A percentile compares a stretch with the other conserved stretches of the same genome.
phyloP scores from a whole-genome alignment of 805 yeast genomes.

The Hanseniaspora lachancei region DNA sequence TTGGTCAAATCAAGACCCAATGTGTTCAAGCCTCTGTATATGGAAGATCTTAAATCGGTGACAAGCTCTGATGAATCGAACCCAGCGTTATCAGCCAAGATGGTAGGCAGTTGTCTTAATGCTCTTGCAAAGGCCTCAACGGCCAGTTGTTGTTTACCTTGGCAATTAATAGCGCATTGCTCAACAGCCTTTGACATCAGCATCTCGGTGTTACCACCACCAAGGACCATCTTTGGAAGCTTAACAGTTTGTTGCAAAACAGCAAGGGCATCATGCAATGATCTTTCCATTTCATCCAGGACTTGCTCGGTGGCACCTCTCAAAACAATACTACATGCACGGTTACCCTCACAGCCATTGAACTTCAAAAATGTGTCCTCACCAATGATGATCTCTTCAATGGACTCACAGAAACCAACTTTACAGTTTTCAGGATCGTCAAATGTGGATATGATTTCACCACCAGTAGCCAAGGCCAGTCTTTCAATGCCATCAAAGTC shows the following conservation, averaged over 20 bases:
- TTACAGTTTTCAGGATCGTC: constrained; percentile 80
- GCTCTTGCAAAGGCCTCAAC: constrained; percentile 91
- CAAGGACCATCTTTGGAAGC: constrained; percentile 82
- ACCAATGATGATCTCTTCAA: constrained; percentile 88
- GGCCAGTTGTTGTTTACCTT: constrained; percentile 88
- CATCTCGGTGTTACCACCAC: constrained; percentile 94
- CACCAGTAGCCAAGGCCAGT: constrained; percentile 91
- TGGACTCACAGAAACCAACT: constrained; percentile 74
- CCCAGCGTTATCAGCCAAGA: constrained; percentile 94
- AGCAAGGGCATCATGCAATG: constrained; percentile 90
- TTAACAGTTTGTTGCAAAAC: constrained; percentile 89
- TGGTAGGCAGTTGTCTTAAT: constrained; percentile 85
- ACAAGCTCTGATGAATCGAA: constrained; percentile 87
- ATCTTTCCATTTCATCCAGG: constrained; percentile 91
- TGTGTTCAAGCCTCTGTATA: constrained; percentile 82
- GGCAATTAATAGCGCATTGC: constrained; percentile 76
- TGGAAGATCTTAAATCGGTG: constrained; percentile 67
- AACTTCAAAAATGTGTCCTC: constrained; percentile 83
- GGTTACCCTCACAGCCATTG: constrained; percentile 90
- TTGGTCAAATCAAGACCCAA: constrained; percentile 79
- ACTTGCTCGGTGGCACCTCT: constrained; percentile 97
- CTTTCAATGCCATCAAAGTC: constrained; percentile 97
- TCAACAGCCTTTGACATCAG: constrained; percentile 95
- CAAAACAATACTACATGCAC: constrained; percentile 89
- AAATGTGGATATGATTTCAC: constrained; percentile 93